Base-by-base conservation (phyloP, 257 asterid species). In the Solanum ossicruentum region DNA sequence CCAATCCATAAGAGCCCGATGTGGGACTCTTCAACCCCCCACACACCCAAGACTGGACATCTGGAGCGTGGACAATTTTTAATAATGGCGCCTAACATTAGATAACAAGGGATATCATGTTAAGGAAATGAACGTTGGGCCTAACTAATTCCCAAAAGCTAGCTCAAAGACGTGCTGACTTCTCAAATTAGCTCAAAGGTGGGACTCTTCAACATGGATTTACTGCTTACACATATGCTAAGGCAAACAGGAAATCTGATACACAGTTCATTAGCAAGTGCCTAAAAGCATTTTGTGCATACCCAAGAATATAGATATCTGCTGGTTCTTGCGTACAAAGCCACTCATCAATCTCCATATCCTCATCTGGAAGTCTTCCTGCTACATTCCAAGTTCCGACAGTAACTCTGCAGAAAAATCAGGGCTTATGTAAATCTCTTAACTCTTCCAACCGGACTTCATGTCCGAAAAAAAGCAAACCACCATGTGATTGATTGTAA, bases 341-440 rank as follows among this genome's bases (percentile, higher is more conserved):
- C 99, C 99, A 96, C 63, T 94, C 99, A 66, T 93, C 98, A 54
- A 96, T 96, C 49, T 92, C 98, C 84, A 94, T 92, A 88, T 89
- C 84, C 60, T 90, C 99, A 28, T 86, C 55, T 8, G 99, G 99
- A 87, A 83, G 83, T 87, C 90, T 92, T 80, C 98, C 99, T 57
- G 97, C 98, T 54, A 96, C 99, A 83, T 96, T 96, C 98, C 99
- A 96, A 69, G 99, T 94, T 43, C 98, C 98, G 39, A 94, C 84
- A 12, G 93, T 89, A 78, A 93, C 95, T 86, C 99, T 96, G 93
- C 87, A 86, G 16, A 43, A 70, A 66, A 81, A 51, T 13, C 20
- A 84, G 12, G 17, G 17, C 26, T 15, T 15, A 26, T 15, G 1
- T 26, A 51, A 77, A 26, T 52, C 82, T 2, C 10, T 47, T 3